Evolutionary conservation across 108 stramenopile genomes (phyloP).

Genomic region (Skeletonema tropicum): DNA sequence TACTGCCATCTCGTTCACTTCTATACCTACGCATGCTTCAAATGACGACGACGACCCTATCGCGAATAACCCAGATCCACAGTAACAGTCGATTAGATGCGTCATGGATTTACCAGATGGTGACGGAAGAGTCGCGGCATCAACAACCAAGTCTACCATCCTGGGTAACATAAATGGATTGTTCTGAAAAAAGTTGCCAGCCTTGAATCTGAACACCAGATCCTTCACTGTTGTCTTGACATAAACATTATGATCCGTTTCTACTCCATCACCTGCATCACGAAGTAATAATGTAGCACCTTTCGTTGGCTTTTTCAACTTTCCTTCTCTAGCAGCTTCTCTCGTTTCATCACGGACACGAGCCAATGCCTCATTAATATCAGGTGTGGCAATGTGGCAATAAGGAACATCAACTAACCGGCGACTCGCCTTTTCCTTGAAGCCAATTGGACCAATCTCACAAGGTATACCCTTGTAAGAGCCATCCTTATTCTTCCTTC

Average conservation of each 20-base stretch:
- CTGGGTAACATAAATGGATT: slow-evolving; percentile 91
- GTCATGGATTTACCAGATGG: slow-evolving; percentile 43
- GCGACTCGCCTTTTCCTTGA: slow-evolving; percentile 77
- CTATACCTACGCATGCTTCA: slow-evolving; percentile 91
- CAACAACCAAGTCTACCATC: slow-evolving; percentile 92
- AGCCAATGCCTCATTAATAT: slow-evolving; percentile 83
- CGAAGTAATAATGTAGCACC: slow-evolving; percentile 93
- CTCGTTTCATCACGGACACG: slow-evolving; percentile 58
- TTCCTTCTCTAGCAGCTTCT: slow-evolving; percentile 49
- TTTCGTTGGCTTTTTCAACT: slow-evolving; percentile 57
- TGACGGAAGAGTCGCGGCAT: slow-evolving; percentile 53
- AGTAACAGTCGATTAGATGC: slow-evolving; percentile 95
- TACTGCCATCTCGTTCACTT: slow-evolving; percentile 89
- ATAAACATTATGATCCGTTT: slow-evolving; percentile 82
- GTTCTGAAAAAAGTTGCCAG: slow-evolving; percentile 98
- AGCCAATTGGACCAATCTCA: slow-evolving; percentile 78
- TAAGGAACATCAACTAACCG: slow-evolving; percentile 87
- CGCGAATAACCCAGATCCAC: slow-evolving; percentile 95
- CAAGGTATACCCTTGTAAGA: not conserved
- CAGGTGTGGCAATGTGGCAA: slow-evolving; percentile 94
- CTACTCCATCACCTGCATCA: slow-evolving; percentile 78
- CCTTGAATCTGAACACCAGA: slow-evolving; percentile 79
- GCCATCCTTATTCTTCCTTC: slow-evolving; percentile 13
- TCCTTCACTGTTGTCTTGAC: slow-evolving; percentile 76
- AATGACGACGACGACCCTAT: slow-evolving; percentile 77